phyloP scores from a whole-genome alignment of 768 basidiomycete genomes.

The Lactarius tabidus region DNA sequence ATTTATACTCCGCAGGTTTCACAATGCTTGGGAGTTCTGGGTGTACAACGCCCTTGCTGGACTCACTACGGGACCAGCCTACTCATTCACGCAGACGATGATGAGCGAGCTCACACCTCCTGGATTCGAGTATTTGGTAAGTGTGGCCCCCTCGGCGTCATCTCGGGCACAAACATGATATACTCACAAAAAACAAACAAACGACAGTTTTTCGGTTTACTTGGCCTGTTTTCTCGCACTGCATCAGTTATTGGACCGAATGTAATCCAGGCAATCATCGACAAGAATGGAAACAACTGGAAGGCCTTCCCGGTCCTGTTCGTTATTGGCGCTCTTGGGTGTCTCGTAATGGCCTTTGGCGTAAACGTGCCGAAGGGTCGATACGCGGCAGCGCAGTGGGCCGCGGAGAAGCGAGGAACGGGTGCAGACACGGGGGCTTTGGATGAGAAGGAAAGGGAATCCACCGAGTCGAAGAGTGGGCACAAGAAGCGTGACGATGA shows the following conservation, averaged over 20 bases:
- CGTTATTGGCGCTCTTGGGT: constrained; percentile 58
- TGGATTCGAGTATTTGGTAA: constrained; percentile 79
- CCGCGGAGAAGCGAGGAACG: constrained; percentile 27
- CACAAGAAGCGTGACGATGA: neutral
- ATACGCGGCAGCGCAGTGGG: constrained; percentile 37
- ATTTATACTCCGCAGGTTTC: constrained; percentile 39
- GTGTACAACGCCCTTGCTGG: constrained; percentile 78
- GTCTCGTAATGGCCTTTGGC: constrained; percentile 72
- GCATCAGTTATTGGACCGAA: constrained; percentile 84
- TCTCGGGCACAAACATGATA: neutral
- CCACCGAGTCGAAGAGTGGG: neutral
- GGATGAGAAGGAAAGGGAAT: neutral
- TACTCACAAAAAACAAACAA: neutral
- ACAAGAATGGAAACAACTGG: constrained; percentile 68
- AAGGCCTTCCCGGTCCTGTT: constrained; percentile 81
- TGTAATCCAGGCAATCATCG: constrained; percentile 78
- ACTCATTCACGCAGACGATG: constrained; percentile 82
- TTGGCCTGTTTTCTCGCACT: constrained; percentile 68
- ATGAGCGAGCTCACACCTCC: constrained; percentile 83
- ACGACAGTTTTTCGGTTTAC: constrained; percentile 29
- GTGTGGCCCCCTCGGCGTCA: neutral
- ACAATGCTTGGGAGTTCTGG: constrained; percentile 88
- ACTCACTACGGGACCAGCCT: constrained; percentile 82
- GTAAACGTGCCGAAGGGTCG: constrained; percentile 38
- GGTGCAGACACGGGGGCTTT: too few species aligned